Percentiles rank a stretch among this genome's conserved stretches.
Conservation (phyloP, 1,139 yeast genomes). For the Magnusiomyces paraingens region DNA sequence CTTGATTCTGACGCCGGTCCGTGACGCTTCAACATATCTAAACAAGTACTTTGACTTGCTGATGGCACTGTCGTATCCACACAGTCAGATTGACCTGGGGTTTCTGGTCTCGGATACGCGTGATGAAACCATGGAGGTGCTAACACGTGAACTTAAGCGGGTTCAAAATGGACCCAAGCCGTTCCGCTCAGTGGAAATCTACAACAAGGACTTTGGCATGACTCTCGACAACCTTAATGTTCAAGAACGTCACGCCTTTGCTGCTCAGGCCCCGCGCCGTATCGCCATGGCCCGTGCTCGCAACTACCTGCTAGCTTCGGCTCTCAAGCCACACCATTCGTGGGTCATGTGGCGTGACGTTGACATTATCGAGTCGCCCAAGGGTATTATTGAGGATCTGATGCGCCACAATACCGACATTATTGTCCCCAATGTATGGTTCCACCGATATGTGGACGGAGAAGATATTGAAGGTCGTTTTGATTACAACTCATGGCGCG, state of each 20-base stretch:
- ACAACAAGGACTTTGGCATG: constrained; percentile 80
- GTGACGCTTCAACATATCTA: constrained; percentile 75
- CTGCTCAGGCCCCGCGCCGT: constrained; percentile 82
- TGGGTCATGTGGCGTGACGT: constrained; percentile 97
- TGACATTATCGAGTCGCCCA: constrained; percentile 79
- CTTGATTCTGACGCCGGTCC: constrained; percentile 65
- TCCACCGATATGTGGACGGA: constrained; percentile 70
- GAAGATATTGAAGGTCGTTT: constrained; percentile 75
- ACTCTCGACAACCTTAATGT: constrained; percentile 58
- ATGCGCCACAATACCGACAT: constrained; percentile 74
- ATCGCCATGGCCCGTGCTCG: constrained; percentile 88
- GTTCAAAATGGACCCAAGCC: constrained; percentile 33
- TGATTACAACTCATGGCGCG: constrained; percentile 86
- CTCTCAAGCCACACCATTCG: constrained; percentile 76
- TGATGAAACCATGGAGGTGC: constrained; percentile 63
- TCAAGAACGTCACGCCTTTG: constrained; percentile 74
- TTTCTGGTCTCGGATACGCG: constrained; percentile 73
- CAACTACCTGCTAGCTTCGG: constrained; percentile 75
- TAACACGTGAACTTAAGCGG: constrained; percentile 41
- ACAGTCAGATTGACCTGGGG: constrained; percentile 71
- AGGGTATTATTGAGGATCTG: constrained; percentile 68
- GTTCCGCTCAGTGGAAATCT: constrained; percentile 70
- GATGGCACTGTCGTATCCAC: constrained; percentile 83
- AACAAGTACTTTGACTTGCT: constrained; percentile 80
- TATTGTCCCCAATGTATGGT: constrained; percentile 85